Base-by-base conservation (phyloP, 805 yeast species). In the Starmerella potacharoeniae region DNA sequence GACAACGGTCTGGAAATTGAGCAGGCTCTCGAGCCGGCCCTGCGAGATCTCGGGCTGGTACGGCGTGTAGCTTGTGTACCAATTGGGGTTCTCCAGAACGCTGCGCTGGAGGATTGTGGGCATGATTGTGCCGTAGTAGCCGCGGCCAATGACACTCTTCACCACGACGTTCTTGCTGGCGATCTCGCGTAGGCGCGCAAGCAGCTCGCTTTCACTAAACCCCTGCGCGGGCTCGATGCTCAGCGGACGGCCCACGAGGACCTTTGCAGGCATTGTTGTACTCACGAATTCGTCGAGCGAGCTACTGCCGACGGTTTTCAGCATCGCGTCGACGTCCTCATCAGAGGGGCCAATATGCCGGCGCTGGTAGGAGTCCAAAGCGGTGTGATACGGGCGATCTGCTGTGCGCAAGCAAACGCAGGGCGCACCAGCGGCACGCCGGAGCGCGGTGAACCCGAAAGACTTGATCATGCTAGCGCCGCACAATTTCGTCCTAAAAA, bases 11-110 rank as follows among this genome's bases (percentile, higher is more conserved):
- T 93, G 98, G 73, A 79, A 93, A 71, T 93, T 93, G 59, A 93
- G 74, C 59, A 93, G 74, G 28, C 93, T 81, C 72, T 91, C 96
- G 64, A 93, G 77, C 64, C 98, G 81, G 53, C 98, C 98, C 71
- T 93, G 98, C 0, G 96, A 85, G 56, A 93, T 90, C 69, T 93
- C 98, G 0, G 98, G 96, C 73, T 93, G 98, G 70, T 93, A 93
- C 37, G 98, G 98, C 29, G 98, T 93, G 69, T 93, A 93, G 1
- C 97, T 88, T 22, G 98, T 93, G 75, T 93, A 93, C 98, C 98
- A 93, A 67, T 89, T 96, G 6, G 98, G 98, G 58, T 84, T 81
- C 70, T 93, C 98, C 55, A 93, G 73, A 56, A 93, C 71, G 65
- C 93, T 93, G 68, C 98, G 81, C 73, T 87, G 95, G 62, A 93